Percentiles rank a stretch among this genome's conserved stretches.
Evolutionary conservation across 768 basidiomycete genomes (phyloP).

Genomic region (Tylopilus felleus): DNA sequence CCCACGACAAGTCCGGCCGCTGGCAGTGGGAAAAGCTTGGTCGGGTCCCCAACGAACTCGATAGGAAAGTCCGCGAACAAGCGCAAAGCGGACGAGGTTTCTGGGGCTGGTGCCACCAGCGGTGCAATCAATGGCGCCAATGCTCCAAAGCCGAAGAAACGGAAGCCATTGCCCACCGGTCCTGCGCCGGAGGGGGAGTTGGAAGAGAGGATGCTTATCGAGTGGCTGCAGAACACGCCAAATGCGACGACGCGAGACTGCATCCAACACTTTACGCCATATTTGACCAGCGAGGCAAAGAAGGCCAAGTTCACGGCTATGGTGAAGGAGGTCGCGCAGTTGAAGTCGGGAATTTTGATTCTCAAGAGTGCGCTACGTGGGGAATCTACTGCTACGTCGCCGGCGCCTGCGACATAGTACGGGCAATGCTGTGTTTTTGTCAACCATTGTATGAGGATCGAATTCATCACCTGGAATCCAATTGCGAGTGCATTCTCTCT

Average conservation of each 20-base stretch:
- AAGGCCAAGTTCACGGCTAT: conserved; percentile 74
- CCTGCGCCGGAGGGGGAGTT: conserved; percentile 53
- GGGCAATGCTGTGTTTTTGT: conserved; percentile 13
- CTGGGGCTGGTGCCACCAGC: conserved; percentile 10
- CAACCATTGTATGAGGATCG: conserved; percentile 16
- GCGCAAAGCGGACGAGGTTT: conserved; percentile 53
- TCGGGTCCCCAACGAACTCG: conserved; percentile 34
- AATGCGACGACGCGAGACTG: conserved; percentile 75
- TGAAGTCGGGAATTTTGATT: conserved; percentile 64
- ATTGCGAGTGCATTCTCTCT: neutral
- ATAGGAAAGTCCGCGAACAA: conserved; percentile 46
- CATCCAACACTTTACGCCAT: conserved; percentile 75
- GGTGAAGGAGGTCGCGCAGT: conserved; percentile 73
- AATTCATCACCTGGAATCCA: conserved; percentile 15
- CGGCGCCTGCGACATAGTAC: conserved; percentile 24
- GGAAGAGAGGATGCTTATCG: conserved; percentile 62
- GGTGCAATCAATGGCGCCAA: conserved; percentile 19
- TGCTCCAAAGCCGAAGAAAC: conserved; percentile 52
- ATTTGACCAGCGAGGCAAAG: conserved; percentile 64
- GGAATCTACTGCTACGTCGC: conserved; percentile 25
- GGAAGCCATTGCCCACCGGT: conserved; percentile 40
- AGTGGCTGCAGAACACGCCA: conserved; percentile 70
- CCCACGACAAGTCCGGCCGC: conserved; percentile 13
- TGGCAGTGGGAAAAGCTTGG: conserved; percentile 17
- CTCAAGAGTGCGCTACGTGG: conserved; percentile 44